Percentiles rank a stretch among this genome's conserved stretches.
Evolutionary conservation across 202 grass and related monocot species (phyloP).

Genomic region (Cymbopogon flexuosus): DNA sequence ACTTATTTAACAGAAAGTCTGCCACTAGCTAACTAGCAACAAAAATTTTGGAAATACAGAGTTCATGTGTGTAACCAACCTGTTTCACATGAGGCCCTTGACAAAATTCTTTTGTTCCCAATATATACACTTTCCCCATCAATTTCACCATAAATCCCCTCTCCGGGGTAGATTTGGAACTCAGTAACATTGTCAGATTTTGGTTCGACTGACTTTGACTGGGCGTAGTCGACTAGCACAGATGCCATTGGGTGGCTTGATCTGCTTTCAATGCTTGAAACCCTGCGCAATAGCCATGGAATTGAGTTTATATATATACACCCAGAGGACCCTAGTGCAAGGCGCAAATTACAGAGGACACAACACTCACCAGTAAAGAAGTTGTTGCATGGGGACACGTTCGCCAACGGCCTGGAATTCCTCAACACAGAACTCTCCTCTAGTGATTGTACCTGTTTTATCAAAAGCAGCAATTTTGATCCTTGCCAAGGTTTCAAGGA

Average conservation of each 20-base stretch:
- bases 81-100: slow-evolving; percentile 65
- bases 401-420: slow-evolving; percentile 49
- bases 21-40: neutral
- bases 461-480: slow-evolving; percentile 81
- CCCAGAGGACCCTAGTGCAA: neutral
- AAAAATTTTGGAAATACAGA: neutral
- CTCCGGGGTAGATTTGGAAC: slow-evolving; percentile 77
- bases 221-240: slow-evolving; percentile 70
- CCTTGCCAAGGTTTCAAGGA: slow-evolving; percentile 67
- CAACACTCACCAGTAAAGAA: slow-evolving; percentile 59
- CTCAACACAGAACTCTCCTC: slow-evolving; percentile 74
- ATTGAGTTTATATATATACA: slow-evolving; percentile 3
- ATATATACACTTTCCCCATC: slow-evolving; percentile 67
- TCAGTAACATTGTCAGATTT: slow-evolving; percentile 70
- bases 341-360: neutral
- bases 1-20: neutral
- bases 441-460: slow-evolving; percentile 92
- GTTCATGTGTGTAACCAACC: slow-evolving; percentile 41
- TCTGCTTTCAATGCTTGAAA: slow-evolving; percentile 91
- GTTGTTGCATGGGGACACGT: slow-evolving; percentile 39
- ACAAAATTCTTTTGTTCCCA: slow-evolving; percentile 83
- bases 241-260: slow-evolving; percentile 97
- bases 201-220: slow-evolving; percentile 57
- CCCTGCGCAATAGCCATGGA: slow-evolving; percentile 46
- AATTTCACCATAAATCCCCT: slow-evolving; percentile 87